Evolutionary conservation across 1,139 yeast genomes (phyloP).

Genomic region (Candida labiduridarum): DNA sequence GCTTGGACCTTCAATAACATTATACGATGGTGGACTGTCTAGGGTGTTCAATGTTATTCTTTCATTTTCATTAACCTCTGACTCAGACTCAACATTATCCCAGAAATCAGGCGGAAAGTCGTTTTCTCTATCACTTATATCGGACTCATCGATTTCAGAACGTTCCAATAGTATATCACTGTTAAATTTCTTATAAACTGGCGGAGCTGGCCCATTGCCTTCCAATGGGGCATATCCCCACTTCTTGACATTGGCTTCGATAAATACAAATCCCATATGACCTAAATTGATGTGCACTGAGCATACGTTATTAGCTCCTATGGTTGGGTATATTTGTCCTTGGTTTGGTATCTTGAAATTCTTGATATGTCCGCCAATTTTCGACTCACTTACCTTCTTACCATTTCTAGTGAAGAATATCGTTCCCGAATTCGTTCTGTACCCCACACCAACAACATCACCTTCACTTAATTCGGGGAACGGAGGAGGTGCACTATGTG

Average conservation of each 20-base stretch:
- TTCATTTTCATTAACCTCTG: conserved; percentile 24
- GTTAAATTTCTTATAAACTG: conserved; percentile 57
- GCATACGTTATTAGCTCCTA: conserved; percentile 56
- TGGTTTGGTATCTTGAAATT: conserved; percentile 38
- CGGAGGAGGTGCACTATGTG: conserved; percentile 35
- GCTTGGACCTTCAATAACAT: conserved; percentile 7
- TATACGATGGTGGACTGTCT: conserved; percentile 21
- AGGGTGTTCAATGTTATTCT: conserved; percentile 45
- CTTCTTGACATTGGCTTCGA: conserved; percentile 61
- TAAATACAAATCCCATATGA: conserved; percentile 59
- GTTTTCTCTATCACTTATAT: conserved; percentile 45
- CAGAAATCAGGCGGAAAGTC: conserved; percentile 63
- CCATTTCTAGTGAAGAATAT: conserved; percentile 72
- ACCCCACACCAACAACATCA: conserved; percentile 70
- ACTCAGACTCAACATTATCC: conserved; percentile 27
- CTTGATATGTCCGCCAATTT: conserved; percentile 69
- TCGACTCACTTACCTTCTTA: conserved; percentile 64
- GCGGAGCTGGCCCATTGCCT: conserved; percentile 66
- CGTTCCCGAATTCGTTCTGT: conserved; percentile 61
- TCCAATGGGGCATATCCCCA: conserved; percentile 69
- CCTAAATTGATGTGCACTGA: conserved; percentile 59
- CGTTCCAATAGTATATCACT: conserved; percentile 56
- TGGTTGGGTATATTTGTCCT: conserved; percentile 51
- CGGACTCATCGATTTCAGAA: conserved; percentile 55
- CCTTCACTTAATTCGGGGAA: conserved; percentile 56